Base-by-base conservation (phyloP, 176 grass and related monocot species). In the Aegilops umbellulata region DNA sequence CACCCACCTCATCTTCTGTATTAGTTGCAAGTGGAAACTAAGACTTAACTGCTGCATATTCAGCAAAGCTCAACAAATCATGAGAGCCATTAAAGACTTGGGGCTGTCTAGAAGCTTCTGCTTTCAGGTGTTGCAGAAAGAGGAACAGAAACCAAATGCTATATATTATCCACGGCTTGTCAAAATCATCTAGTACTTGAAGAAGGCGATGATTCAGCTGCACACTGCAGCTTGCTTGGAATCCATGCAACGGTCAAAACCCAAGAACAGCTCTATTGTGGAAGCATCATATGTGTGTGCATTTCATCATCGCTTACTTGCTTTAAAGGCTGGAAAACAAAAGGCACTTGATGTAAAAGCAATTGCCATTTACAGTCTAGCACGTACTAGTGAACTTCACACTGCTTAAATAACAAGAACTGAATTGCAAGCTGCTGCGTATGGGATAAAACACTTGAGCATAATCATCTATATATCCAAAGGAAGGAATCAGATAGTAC, bases 231-330 rank as follows among this genome's bases (percentile, higher is more conserved):
- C 55, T 86, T 77, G 63, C 72, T 82, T 86, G 53, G 72, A 49
- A 86, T 65, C 55, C 64, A 86, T 90, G 79, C 88, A 71, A 78
- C 44, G 65, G 31, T 14, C n/a, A 63, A 65, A 26, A 51, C 22
- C 47, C 42, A 17, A 55, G 44, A 69, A 38, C 38, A 84, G 42
- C 42, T 44, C 42, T 66, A 77, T 25, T 20, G 60, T 53, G 60
- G 41, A 85, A 66, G 26, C 61, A 66, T 38, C 69, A 14, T 60
- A 26, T 60, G 36, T 60, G 36, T 60, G 36, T 61, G 36, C 19
- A 71, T 49, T 32, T 86, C 69, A 44, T 86, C 72, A 86, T 78
- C 83, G 13, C 19, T 23, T 77, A 51, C 61, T 67, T 78, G 64
- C 84, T 78, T 78, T 61, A 83, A 65, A 73, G 88, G 39, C 55